Evolutionary conservation across 306 rosid species (phyloP), one percentile per base, ranked within the genome.

Genomic region (Sophora flavescens): DNA sequence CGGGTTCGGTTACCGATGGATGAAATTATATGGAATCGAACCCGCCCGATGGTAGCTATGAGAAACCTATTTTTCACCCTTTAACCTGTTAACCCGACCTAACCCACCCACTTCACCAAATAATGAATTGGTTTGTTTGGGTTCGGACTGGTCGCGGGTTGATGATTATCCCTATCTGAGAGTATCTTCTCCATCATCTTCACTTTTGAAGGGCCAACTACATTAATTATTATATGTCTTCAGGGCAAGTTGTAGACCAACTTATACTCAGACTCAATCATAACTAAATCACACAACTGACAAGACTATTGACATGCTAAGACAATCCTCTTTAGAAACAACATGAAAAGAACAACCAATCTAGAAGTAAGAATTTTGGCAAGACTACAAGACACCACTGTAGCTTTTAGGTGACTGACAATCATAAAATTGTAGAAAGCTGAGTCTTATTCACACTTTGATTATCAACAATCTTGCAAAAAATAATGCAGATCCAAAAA

Each of bases 301-400:
- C 5, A 3, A 41, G 11, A 72, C 13, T 10, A 17, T 44, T 28
- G 17, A 8, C 66, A 63, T 5, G 58, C 18, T 3, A 13, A 56
- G 41, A 28, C 56, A 22, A 52, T 39, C 48, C 42, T 57, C 60
- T 66, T n/a, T 22, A 33, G 28, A 79, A 72, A 51, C 26, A 65
- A 11, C 45, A 62, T 72, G 56, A 54, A 52, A 38, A 0, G 16
- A 60, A 62, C 10, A 51, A 42, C 0, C 52, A 28, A 52, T 51
- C 58, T 65, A 32, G 70, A 41, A 33, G 59, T 12, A 26, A 47
- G 11, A 47, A 65, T 13, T 26, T 15, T 26, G 6, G 17, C 4
- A 47, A 35, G 6, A 45, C 17, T 22, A 63, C 18, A 33, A 45
- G 5, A 62, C 33, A 26, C 72, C 15, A 41, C 51, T 32, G 42